phyloP scores from a whole-genome alignment of 2,329 filamentous ascomycete genomes.

The Colletotrichum sp. region DNA sequence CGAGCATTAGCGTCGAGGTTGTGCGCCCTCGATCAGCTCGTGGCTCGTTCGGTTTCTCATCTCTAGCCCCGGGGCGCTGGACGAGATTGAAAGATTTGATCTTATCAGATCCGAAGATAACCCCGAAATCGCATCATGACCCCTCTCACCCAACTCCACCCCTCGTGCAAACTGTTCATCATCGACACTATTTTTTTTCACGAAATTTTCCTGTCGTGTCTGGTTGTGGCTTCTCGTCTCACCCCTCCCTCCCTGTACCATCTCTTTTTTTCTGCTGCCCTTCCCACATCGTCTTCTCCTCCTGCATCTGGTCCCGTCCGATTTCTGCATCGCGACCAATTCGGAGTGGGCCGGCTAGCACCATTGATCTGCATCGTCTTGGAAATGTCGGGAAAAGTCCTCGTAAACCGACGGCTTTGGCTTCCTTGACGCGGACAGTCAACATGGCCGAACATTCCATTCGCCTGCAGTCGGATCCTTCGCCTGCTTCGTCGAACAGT shows the following conservation, averaged over 20 bases:
- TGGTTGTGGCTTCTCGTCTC: neutral
- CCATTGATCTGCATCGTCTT: constrained; percentile 6
- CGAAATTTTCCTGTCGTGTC: neutral
- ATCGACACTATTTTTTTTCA: neutral
- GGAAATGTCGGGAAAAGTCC: constrained; percentile 1
- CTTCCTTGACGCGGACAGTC: neutral
- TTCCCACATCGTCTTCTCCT: neutral
- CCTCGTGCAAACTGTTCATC: constrained; percentile 4
- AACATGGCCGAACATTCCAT: neutral
- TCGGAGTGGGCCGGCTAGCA: constrained; percentile 6
- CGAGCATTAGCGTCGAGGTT: neutral
- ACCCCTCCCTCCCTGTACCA: neutral
- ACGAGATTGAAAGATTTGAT: constrained; percentile 41
- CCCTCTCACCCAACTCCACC: constrained; percentile 1
- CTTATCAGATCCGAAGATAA: constrained; percentile 63
- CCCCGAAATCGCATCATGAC: constrained; percentile 26
- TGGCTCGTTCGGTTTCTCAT: neutral
- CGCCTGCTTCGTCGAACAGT: neutral
- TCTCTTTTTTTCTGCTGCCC: neutral
- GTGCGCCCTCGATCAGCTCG: neutral
- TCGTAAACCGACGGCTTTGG: constrained; percentile 16
- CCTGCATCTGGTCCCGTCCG: neutral
- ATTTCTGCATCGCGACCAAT: constrained; percentile 2
- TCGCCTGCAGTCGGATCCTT: neutral
- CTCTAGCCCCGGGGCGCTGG: neutral